phyloP scores from a whole-genome alignment of 495 filamentous ascomycete species.

The Daldinia loculata region DNA sequence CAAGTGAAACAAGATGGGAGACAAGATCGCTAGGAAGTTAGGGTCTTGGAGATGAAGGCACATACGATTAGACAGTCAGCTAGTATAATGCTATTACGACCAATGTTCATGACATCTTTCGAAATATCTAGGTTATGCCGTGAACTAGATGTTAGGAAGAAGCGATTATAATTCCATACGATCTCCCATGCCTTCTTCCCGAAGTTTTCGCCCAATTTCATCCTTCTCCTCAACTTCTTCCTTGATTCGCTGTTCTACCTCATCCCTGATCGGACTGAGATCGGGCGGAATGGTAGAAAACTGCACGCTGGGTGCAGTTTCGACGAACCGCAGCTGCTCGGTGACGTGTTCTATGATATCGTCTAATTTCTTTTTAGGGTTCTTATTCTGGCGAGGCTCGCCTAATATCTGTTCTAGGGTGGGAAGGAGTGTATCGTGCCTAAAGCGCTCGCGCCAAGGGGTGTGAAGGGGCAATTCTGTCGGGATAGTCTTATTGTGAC shows the following conservation, averaged over 20 bases:
- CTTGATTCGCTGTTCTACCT: conserved; percentile 79
- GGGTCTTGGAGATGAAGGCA: background rate
- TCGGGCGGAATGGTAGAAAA: conserved; percentile 82
- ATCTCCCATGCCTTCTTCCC: conserved; percentile 54
- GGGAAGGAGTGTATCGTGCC: conserved; percentile 84
- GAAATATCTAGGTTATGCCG: background rate
- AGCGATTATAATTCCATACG: conserved; percentile 50
- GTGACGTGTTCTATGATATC: conserved; percentile 76
- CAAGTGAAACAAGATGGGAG: background rate
- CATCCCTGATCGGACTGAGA: conserved; percentile 74
- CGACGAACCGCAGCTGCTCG: conserved; percentile 87
- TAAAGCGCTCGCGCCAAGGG: conserved; percentile 82
- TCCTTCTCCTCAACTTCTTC: conserved; percentile 72
- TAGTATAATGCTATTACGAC: background rate
- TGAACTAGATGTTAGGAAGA: background rate
- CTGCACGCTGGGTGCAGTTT: conserved; percentile 86
- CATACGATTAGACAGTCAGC: background rate
- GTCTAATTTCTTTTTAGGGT: conserved; percentile 76
- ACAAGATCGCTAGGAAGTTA: background rate
- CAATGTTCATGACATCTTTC: background rate
- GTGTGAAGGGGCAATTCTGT: conserved; percentile 75
- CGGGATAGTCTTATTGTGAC: conserved; percentile 73
- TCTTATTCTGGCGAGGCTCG: conserved; percentile 74
- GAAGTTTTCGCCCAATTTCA: conserved; percentile 54
- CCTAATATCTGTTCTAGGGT: conserved; percentile 71